Conservation (phyloP, 2,329 filamentous ascomycete species). For the Aspergillus aculeatus region DNA sequence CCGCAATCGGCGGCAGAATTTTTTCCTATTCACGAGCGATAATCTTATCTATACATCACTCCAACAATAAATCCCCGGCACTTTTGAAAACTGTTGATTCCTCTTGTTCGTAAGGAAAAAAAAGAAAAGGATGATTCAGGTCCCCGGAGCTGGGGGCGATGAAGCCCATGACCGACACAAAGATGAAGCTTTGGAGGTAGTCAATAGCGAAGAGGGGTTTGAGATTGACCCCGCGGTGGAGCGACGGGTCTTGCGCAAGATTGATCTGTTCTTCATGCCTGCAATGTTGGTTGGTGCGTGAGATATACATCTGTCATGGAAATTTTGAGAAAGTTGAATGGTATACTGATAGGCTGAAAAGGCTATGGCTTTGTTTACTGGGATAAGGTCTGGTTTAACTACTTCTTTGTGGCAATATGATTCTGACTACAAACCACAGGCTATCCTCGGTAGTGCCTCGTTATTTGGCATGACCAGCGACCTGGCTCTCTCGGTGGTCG, state of each 20-base stretch:
- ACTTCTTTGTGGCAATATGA: not conserved
- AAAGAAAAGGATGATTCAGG: not conserved
- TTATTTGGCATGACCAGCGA: constrained; percentile 76
- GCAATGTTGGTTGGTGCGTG: constrained; percentile 58
- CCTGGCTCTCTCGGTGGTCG: constrained; percentile 57
- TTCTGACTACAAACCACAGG: constrained; percentile 39
- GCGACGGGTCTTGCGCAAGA: constrained; percentile 12
- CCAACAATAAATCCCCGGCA: too few species aligned
- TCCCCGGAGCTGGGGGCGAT: not conserved
- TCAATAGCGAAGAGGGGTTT: constrained; percentile 11
- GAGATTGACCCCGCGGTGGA: constrained; percentile 12
- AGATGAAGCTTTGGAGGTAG: constrained; percentile 1
- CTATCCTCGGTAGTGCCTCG: constrained; percentile 69
- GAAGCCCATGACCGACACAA: not conserved
- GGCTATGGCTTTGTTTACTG: constrained; percentile 67
- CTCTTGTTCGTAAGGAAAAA: too few species aligned
- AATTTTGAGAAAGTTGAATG: not conserved
- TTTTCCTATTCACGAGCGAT: not conserved
- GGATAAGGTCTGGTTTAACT: constrained; percentile 54
- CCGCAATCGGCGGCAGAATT: not conserved
- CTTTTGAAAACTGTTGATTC: too few species aligned
- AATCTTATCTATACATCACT: not conserved
- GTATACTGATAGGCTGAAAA: constrained; percentile 6
- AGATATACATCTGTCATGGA: too few species aligned
- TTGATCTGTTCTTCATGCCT: constrained; percentile 15